Percentiles rank a stretch among this genome's conserved stretches.
Conservation (phyloP, 345 rosid genomes). For the Eucalyptus urophylla region DNA sequence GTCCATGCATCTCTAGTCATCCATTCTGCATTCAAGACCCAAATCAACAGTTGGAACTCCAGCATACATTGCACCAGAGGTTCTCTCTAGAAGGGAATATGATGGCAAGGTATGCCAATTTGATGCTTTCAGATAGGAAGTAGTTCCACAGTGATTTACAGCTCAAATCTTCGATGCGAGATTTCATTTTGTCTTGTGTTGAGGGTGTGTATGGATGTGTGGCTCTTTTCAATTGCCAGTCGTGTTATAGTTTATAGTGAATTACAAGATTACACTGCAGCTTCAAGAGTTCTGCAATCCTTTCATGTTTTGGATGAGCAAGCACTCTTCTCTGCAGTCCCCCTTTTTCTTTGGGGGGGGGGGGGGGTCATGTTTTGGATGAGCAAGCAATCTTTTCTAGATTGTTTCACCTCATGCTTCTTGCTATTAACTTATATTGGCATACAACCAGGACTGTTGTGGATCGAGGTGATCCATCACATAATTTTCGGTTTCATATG, state of each 20-base stretch:
- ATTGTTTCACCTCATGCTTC: not conserved
- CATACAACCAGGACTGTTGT: not conserved
- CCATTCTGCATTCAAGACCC: conserved; percentile 43
- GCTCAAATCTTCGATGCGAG: not conserved
- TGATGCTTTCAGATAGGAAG: not conserved
- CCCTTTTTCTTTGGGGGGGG: no score
- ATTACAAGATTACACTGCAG: not conserved
- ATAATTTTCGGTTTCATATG: not conserved
- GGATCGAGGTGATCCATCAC: not conserved
- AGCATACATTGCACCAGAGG: conserved; percentile 52
- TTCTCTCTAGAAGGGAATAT: conserved; percentile 34
- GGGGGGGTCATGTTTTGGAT: not conserved
- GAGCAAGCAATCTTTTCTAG: not conserved
- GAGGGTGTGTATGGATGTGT: not conserved
- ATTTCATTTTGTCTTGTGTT: not conserved
- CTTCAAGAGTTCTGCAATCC: not conserved
- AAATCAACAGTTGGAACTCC: conserved; percentile 50
- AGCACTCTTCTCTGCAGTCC: not conserved
- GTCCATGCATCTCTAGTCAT: conserved; percentile 13
- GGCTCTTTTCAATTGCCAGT: not conserved
- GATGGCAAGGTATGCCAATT: conserved; percentile 37
- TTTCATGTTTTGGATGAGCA: not conserved
- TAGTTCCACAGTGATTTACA: not conserved
- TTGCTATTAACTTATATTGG: not conserved
- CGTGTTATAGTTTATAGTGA: not conserved